These are phyloP conservation scores for Kodamaea anthophila DNA, from an alignment of 1,139 yeast genomes.

Conservation along the genomic window DNA sequence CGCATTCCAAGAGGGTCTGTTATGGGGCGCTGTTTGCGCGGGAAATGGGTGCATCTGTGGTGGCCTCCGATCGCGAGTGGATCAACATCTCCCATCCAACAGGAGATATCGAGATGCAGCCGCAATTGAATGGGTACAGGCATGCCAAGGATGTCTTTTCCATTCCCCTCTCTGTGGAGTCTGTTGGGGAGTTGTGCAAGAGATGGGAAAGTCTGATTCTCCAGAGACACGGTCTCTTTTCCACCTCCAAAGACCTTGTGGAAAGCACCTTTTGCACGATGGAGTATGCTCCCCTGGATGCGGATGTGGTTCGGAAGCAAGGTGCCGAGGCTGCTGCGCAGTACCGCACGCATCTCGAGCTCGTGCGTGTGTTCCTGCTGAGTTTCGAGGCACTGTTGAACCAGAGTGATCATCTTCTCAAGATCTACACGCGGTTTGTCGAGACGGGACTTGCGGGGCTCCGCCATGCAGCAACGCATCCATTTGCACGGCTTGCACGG, in stretches of 20 bases:
- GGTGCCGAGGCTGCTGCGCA: conserved; percentile 47
- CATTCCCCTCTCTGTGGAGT: conserved; percentile 39
- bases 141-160: not conserved
- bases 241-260: conserved; percentile 49
- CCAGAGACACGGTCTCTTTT: conserved; percentile 59
- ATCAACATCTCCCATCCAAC: conserved; percentile 23
- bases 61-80: conserved; percentile 58
- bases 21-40: conserved; percentile 86
- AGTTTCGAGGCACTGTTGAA: conserved; percentile 76
- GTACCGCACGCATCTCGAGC: conserved; percentile 52
- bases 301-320: conserved; percentile 32
- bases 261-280: conserved; percentile 64
- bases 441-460: conserved; percentile 53
- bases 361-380: conserved; percentile 68
- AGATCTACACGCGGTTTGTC: conserved; percentile 60
- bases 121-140: too few relatives aligned
- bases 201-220: conserved; percentile 67
- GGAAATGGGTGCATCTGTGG: conserved; percentile 74
- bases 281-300: conserved; percentile 89
- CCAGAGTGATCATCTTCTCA: conserved; percentile 67
- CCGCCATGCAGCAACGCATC: conserved; percentile 65
- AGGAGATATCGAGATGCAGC: conserved; percentile 3
- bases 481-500: conserved; percentile 68
- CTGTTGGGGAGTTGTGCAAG: conserved; percentile 62
- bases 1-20: conserved; percentile 39